Base-by-base conservation (phyloP, 768 basidiomycete species). In the Chalciporus pseudorubinellus region DNA sequence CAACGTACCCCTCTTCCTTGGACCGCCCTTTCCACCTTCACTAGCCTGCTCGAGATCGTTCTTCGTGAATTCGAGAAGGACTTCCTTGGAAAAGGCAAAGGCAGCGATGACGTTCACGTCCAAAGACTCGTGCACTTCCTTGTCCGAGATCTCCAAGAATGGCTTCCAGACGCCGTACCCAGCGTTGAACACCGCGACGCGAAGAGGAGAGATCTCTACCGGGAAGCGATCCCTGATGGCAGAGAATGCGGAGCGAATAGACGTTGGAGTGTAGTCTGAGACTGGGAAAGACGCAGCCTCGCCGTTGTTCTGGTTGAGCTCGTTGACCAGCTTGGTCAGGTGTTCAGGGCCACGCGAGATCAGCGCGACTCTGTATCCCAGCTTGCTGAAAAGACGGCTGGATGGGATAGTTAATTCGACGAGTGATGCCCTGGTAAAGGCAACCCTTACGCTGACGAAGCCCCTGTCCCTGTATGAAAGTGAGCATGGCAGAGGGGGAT, bases 331-430 rank as follows among this genome's bases (percentile, higher is more conserved):
- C 22, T 69, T 72, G 41, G 78, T 68, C n/a, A 87, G 72, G 19
- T 76, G 62, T 16, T 78, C 77, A 3, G 72, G 61, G 13, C 81
- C 79, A 42, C 85, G 74, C 12, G 85, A 83, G 33, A 89, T 73
- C 39, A 89, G 69, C 1, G 86, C 87, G 28, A 88, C 76, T 39
- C 74, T 79, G 61, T 87, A 89, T 0, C 86, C 86, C 26, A 78
- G 68, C 59, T 79, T 80, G 6, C 81, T 74, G 53, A 86, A 85
- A 14, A 79, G 56, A 26, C 81, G 83, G 16, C 85, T 85, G 57
- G 9, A 53, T 16, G 13, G 29, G 44, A 3, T 10, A 24, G 14
- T 56, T 43, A 58, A 40, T 18, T 41, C 33, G 13, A n/a, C 21
- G 10, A 26, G 39, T 28, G 20, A 39, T 36, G 10, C 13, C 1